Evolutionary conservation across 2,329 filamentous ascomycete species (phyloP), one percentile per base, ranked within the genome.

Genomic region (Sclerotinia spermophila): DNA sequence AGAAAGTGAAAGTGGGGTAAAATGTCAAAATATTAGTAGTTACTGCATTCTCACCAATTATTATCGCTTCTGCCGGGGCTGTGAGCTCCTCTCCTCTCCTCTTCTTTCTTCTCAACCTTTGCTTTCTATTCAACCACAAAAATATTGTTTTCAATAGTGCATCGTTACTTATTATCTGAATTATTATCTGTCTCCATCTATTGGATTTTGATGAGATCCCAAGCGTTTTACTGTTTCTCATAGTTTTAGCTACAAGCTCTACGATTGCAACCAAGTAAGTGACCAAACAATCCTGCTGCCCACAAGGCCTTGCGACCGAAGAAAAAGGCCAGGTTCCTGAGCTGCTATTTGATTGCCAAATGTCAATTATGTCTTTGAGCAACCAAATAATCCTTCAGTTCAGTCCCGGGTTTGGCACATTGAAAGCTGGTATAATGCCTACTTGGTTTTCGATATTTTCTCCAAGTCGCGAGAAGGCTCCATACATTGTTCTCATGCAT

Each of bases 1-100:
- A n/a, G 58, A 60, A 60, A 60, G 58, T 42, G 58, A 60, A 60
- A 60, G 58, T 42, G 58, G 58, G 58, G 58, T 60, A 60, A 42
- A 19, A 51, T 40, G 24, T 40, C 58, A 60, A 40, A 40, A 60
- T 42, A 33, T 15, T 15, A 21, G 56, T 59, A n/a, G n/a, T n/a
- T n/a, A 38, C 4, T n/a, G 56, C 56, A 7, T n/a, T n/a, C 58
- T 40, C 19, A 19, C 38, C 58, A 60, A 60, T n/a, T n/a, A n/a
- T n/a, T n/a, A n/a, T 60, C 24, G 56, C 40, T 60, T 15, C n/a
- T n/a, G 56, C 24, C 13, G 4, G 30, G 53, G 53, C 53, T 30
- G 56, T 60, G 6, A 60, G 35, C 13, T 19, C 33, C 11, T 62
- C n/a, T 33, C 10, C 40, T 45, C 59, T 62, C 27, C 11, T n/a